Base-by-base conservation (phyloP, 2,329 filamentous ascomycete genomes). In the Epichloe aotearoae region DNA sequence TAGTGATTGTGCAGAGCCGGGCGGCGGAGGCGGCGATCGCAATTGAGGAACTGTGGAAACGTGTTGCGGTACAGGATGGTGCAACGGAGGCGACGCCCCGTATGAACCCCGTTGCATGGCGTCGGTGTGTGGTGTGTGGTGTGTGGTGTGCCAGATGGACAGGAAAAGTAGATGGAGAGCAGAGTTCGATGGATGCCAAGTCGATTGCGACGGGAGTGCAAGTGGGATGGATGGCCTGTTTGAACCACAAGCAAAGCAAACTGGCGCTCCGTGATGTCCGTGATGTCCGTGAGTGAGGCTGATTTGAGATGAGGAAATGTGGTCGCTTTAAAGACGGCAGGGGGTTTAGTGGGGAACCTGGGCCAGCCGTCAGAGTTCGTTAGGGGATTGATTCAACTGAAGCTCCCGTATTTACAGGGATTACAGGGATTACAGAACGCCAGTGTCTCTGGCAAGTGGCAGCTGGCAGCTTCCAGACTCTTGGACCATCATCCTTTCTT, bases 31-130 rank as follows among this genome's bases (percentile, higher is more conserved):
- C 54, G 93, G 93, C 52, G 93, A 97, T 68, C 94, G 84, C 66
- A 98, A 82, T 72, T 97, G 93, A 43, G 93, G 93, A 47, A 98
- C 93, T 52, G 90, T 95, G 64, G 93, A 97, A 62, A 97, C 91
- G 76, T 98, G 93, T 70, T 98, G 93, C 55, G 93, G 93, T 53
- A 97, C 89, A 52, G 93, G 93, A 67, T 97, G 93, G 70, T 97
- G 93, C 60, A 97, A 82, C 58, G 91, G 90, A 65, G 90, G 91
- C 64, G 89, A 95, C 64, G 90, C 86, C 68, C 82, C 81, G 72
- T 93, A 95, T 50, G 81, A 76, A 65, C 84, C 77, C 66, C 89
- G 86, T 72, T 96, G 91, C 91, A 96, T 96, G 54, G 64, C 54
- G 53, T 30, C 10, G 42, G 4, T 26, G 23, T 26, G 23, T 26